These are phyloP conservation scores for Candida oleophila DNA, from an alignment of 805 yeast genomes.

Conservation along the genomic window DNA sequence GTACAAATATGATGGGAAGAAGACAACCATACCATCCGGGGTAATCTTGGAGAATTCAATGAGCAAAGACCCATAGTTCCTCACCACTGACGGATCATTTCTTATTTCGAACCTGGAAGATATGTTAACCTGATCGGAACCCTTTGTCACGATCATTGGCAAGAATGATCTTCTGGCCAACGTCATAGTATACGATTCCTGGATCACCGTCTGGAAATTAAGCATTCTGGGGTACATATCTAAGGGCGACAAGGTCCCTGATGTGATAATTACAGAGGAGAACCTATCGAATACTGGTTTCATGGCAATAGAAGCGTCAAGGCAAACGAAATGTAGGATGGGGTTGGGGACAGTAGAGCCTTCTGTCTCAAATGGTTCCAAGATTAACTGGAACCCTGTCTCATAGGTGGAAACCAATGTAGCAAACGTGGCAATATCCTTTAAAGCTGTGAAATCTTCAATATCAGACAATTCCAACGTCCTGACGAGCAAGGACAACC, in stretches of 20 bases:
- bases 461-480: conserved; percentile 85
- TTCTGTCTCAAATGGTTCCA: conserved; percentile 95
- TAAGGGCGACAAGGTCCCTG: conserved; percentile 97
- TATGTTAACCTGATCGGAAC: conserved; percentile 96
- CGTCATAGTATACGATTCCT: conserved; percentile 95
- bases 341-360: conserved; percentile 96
- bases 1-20: conserved; percentile 93
- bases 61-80: conserved; percentile 91
- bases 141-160: conserved; percentile 95
- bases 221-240: conserved; percentile 99
- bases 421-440: conserved; percentile 96
- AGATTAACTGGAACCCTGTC: conserved; percentile 82
- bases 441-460: conserved; percentile 89
- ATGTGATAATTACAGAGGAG: conserved; percentile 88
- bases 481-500: conserved; percentile 82
- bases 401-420: conserved; percentile 95
- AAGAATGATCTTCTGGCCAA: conserved; percentile 87
- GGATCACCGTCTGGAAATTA: conserved; percentile 88
- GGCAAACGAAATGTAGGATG: conserved; percentile 84
- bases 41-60: conserved; percentile 93
- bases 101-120: conserved; percentile 95
- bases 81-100: conserved; percentile 95
- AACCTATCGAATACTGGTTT: conserved; percentile 95
- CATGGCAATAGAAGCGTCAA: conserved; percentile 97
- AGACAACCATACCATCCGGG: conserved; percentile 97